Conservation (phyloP, 1,139 yeast genomes). For the Zhuliangozyma parablackwelliae region DNA sequence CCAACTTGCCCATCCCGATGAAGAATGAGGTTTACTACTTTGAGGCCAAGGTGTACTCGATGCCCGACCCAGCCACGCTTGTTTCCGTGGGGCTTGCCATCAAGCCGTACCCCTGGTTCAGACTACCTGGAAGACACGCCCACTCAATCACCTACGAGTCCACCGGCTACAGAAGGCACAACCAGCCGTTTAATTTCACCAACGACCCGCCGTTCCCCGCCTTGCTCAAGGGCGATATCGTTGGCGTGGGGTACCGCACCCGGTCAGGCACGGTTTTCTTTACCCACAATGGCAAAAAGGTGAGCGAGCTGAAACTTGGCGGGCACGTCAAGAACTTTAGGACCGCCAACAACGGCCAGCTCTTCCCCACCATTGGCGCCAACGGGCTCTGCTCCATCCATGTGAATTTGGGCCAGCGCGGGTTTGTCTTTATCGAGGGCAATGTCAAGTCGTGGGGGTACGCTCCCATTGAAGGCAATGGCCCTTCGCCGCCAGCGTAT, state of each 20-base stretch:
- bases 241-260: slow-evolving; percentile 63
- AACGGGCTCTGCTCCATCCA: slow-evolving; percentile 49
- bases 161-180: slow-evolving; percentile 46
- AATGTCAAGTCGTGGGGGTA: slow-evolving; percentile 65
- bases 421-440: slow-evolving; percentile 55
- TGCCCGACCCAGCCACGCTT: slow-evolving; percentile 48
- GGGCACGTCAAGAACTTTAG: slow-evolving; percentile 57
- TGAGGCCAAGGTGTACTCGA: slow-evolving; percentile 62
- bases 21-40: slow-evolving; percentile 86
- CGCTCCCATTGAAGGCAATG: slow-evolving; percentile 56
- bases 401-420: slow-evolving; percentile 55
- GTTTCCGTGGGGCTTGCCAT: slow-evolving; percentile 46
- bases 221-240: slow-evolving; percentile 55
- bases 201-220: slow-evolving; percentile 42
- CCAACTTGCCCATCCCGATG: slow-evolving; percentile 84
- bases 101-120: slow-evolving; percentile 56
- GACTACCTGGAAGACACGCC: slow-evolving; percentile 54
- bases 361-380: slow-evolving; percentile 53
- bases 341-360: slow-evolving; percentile 33
- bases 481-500: slow-evolving; percentile 63
- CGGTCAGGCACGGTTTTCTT: slow-evolving; percentile 61
- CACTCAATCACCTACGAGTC: slow-evolving; percentile 51
- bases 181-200: slow-evolving; percentile 44
- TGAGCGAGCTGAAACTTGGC: slow-evolving; percentile 63
- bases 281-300: slow-evolving; percentile 65